phyloP scores from a whole-genome alignment of 257 asterid genomes.

The Scutellaria baicalensis region DNA sequence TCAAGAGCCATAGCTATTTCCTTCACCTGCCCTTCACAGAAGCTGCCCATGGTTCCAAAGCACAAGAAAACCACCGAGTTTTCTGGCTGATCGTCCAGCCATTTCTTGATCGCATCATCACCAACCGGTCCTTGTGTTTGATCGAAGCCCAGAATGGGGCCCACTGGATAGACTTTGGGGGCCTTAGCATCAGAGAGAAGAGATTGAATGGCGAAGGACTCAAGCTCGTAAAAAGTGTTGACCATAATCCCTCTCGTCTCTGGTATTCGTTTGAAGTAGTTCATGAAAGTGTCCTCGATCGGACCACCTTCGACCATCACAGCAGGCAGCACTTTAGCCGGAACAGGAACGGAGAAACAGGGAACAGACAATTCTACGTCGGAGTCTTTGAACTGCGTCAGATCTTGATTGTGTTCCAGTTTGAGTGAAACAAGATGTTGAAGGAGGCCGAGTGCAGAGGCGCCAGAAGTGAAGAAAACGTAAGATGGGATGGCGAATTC shows the following conservation, averaged over 20 bases:
- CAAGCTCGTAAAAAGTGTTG: conserved; percentile 47
- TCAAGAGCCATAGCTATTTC: conserved; percentile 44
- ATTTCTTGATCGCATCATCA: conserved; percentile 20
- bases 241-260: conserved; percentile 33
- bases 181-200: background rate
- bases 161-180: conserved; percentile 41
- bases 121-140: background rate
- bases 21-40: conserved; percentile 32
- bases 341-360: conserved; percentile 17
- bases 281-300: background rate
- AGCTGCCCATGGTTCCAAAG: conserved; percentile 41
- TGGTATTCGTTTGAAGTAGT: background rate
- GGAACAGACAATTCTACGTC: conserved; percentile 12
- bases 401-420: conserved; percentile 14
- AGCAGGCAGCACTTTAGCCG: conserved; percentile 29
- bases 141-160: conserved; percentile 34
- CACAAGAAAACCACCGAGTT: conserved; percentile 42
- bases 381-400: conserved; percentile 12
- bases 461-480: conserved; percentile 45
- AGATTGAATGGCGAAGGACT: conserved; percentile 25
- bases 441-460: conserved; percentile 24
- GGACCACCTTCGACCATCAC: background rate
- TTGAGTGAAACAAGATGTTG: conserved; percentile 2
- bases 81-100: conserved; percentile 43
- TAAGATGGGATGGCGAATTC: conserved; percentile 41